Conservation (phyloP, 2,329 filamentous ascomycete species). For the Neofusicoccum sp. region DNA sequence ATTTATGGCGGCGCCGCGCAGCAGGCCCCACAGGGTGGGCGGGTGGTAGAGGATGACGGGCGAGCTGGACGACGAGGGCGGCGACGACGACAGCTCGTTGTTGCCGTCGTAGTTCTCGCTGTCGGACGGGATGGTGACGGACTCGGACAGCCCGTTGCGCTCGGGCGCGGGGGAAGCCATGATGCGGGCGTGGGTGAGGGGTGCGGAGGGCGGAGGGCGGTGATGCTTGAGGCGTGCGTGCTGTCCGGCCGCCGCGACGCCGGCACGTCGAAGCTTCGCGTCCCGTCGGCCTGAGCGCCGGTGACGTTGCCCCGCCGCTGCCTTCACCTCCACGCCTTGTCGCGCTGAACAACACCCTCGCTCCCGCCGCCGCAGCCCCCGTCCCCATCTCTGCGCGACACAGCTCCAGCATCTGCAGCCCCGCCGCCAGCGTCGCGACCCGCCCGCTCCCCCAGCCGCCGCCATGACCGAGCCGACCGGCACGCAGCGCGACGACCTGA, state of each 20-base stretch:
- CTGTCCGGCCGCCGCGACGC: not conserved
- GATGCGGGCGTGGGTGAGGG: not conserved
- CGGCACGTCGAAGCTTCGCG: slow-evolving; percentile 1
- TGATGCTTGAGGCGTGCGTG: not conserved
- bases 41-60: slow-evolving; percentile 84
- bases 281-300: not conserved
- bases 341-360: not conserved
- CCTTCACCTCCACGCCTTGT: not conserved
- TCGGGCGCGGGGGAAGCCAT: slow-evolving; percentile 16
- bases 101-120: slow-evolving; percentile 74
- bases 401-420: not conserved
- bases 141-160: slow-evolving; percentile 55
- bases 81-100: slow-evolving; percentile 60
- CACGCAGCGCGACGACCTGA: slow-evolving; percentile 33
- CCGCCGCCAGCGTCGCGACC: not conserved
- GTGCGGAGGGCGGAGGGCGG: not conserved
- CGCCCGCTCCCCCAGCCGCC: no score
- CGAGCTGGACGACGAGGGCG: slow-evolving; percentile 60
- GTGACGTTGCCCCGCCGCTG: slow-evolving; percentile 18
- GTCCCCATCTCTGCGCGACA: not conserved
- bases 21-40: slow-evolving; percentile 79
- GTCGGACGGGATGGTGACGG: slow-evolving; percentile 76
- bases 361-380: not conserved
- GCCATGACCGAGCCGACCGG: slow-evolving; percentile 33
- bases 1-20: slow-evolving; percentile 92